Evolutionary conservation across 2,329 filamentous ascomycete genomes (phyloP).

Genomic region (Periconia sp.): DNA sequence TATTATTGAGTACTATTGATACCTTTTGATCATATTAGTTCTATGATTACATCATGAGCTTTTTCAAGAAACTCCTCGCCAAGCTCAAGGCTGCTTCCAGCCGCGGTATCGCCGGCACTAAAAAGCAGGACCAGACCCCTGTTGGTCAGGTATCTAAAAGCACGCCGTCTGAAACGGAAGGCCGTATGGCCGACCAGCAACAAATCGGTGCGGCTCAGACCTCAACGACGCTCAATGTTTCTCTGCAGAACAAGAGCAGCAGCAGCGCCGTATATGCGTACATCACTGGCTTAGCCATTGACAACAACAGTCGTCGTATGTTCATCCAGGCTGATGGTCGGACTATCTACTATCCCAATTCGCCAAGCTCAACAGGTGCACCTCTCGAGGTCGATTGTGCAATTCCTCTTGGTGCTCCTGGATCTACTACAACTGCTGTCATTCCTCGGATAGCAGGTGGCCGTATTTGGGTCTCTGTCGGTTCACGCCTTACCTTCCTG

Average conservation of each 20-base stretch:
- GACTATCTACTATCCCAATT: slow-evolving; percentile 69
- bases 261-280: slow-evolving; percentile 70
- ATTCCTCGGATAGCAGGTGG: slow-evolving; percentile 75
- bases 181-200: slow-evolving; percentile 21
- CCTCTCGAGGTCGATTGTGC: slow-evolving; percentile 64
- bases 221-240: slow-evolving; percentile 61
- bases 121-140: slow-evolving; percentile 13
- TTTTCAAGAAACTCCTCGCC: slow-evolving; percentile 31
- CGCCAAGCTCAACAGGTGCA: slow-evolving; percentile 59
- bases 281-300: slow-evolving; percentile 70
- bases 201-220: slow-evolving; percentile 30
- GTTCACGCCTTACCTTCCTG: slow-evolving; percentile 67
- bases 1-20: slow-evolving; percentile 11
- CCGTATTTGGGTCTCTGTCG: slow-evolving; percentile 73
- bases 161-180: slow-evolving; percentile 1
- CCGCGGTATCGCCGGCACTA: slow-evolving; percentile 7
- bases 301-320: slow-evolving; percentile 65
- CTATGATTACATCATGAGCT: slow-evolving; percentile 23
- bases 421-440: slow-evolving; percentile 64
- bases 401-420: slow-evolving; percentile 68
- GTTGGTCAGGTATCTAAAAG: slow-evolving; percentile 10
- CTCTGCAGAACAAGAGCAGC: slow-evolving; percentile 69
- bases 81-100: slow-evolving; percentile 22
- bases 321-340: slow-evolving; percentile 70
- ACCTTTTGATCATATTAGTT: slow-evolving; percentile 2